phyloP scores from a whole-genome alignment of 371 early-diverging fungal species.

The Actinomortierella wolfii region DNA sequence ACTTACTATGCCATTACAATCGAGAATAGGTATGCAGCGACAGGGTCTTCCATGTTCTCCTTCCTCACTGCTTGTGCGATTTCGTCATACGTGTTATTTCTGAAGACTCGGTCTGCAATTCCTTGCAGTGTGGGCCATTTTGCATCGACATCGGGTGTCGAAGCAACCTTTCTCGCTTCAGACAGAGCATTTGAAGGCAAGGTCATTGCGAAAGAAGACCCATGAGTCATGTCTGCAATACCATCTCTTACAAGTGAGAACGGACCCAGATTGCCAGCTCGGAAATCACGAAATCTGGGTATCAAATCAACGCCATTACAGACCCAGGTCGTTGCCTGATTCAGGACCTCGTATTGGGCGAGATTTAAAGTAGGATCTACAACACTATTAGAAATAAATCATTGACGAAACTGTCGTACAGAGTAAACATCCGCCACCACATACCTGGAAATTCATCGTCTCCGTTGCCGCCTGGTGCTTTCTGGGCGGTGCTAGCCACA shows the following conservation, averaged over 20 bases:
- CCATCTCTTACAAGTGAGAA: slow-evolving; percentile 8
- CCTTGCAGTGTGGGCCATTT: too few relatives aligned
- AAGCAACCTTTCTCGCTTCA: not conserved
- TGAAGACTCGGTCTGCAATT: slow-evolving; percentile 6
- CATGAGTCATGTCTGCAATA: slow-evolving; percentile 8
- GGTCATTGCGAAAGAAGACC: not conserved
- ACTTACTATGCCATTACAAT: not conserved
- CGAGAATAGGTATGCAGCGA: not conserved
- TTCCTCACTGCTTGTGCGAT: not conserved
- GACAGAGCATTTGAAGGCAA: slow-evolving; percentile 7
- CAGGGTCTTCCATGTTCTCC: not conserved
- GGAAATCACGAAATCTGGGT: not conserved
- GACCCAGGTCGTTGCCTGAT: slow-evolving; percentile 5
- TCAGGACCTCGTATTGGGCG: not conserved
- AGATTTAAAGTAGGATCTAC: slow-evolving; percentile 3
- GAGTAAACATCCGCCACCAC: too few relatives aligned
- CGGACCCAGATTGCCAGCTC: not conserved
- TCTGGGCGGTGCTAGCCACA: too few relatives aligned
- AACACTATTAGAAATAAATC: slow-evolving; percentile 9
- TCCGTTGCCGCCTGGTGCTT: too few relatives aligned
- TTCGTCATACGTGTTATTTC: slow-evolving; percentile 5
- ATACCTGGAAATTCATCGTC: too few relatives aligned
- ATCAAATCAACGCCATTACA: slow-evolving; percentile 2
- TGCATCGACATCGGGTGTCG: slow-evolving; percentile 4
- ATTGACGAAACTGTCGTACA: too few relatives aligned